Conservation (phyloP, 345 rosid species). For the Psidium friedrichsthalianum region DNA sequence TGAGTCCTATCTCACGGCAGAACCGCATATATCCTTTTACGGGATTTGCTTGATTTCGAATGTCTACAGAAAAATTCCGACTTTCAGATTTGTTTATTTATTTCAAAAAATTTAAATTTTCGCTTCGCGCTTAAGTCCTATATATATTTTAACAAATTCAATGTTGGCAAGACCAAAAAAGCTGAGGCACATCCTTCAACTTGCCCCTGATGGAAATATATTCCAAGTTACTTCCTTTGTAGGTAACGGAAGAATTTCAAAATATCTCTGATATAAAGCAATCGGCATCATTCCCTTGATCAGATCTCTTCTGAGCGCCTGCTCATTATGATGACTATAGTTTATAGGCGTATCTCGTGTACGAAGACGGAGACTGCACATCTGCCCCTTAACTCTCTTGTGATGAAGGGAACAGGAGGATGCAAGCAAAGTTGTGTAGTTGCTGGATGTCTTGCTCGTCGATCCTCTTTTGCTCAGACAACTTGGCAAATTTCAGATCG, state of each 20-base stretch:
- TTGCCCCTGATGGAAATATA: background rate
- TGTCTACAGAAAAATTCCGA: no score
- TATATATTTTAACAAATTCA: background rate
- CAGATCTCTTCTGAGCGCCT: slow-evolving; percentile 16
- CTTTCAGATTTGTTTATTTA: no score
- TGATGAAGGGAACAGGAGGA: slow-evolving; percentile 9
- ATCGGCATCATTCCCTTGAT: slow-evolving; percentile 5
- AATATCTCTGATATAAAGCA: background rate
- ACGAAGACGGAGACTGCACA: background rate
- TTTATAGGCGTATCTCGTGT: slow-evolving; percentile 1
- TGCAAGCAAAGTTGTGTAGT: background rate
- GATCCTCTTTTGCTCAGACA: background rate
- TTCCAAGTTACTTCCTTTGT: background rate
- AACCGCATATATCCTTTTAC: no score
- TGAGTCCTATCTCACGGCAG: no score
- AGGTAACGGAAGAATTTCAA: background rate
- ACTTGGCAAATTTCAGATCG: background rate
- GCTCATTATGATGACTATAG: slow-evolving; percentile 5
- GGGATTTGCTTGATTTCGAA: no score
- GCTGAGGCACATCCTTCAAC: background rate
- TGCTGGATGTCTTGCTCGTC: background rate
- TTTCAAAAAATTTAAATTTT: no score
- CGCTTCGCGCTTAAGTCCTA: no score
- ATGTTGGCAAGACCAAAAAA: background rate
- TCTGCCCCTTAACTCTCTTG: slow-evolving; percentile 7